Evolutionary conservation across 2,329 filamentous ascomycete species (phyloP), one percentile per base, ranked within the genome.

Genomic region (Aspergillus tanneri): DNA sequence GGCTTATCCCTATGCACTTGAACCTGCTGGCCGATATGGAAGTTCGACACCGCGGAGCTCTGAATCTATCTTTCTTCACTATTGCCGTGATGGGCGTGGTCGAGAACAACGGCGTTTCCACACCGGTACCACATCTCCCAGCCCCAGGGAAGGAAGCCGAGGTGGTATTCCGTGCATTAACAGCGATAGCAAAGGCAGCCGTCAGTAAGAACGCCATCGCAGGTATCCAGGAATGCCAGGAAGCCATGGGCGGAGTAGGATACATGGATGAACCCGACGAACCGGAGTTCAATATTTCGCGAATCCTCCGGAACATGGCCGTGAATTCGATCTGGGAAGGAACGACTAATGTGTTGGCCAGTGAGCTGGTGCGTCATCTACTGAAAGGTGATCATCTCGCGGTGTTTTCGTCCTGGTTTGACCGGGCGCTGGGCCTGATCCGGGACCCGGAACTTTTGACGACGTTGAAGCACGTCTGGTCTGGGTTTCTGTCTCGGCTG

Each of bases 301-400:
- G 84, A 5, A 71, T 88, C 1, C 82, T 83, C 57, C 78, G 87
- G 6, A 86, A 89, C 57, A 80, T 77, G 2, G 69, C 74, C 6
- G 75, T 77, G 1, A 69, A 73, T 40, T 66, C 67, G 2, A 85
- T 89, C 40, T 87, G 84, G 83, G 85, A 87, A 65, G 84, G 86
- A 1, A 89, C 86, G 0, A 87, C 85, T 0, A 85, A 88, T 58
- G 83, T 90, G 5, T 73, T 90, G 46, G 81, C 81, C 4, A 74
- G 74, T 30, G 77, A 80, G 53, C 65, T 77, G 4, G 66, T 78
- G 22, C 65, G 76, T 0, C 59, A 63, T 28, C 45, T 65, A 4
- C 27, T 62, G 2, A 62, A 59, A 14, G 38, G 50, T 2, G 60
- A 58, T n/a, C 60, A 64, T 43, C 45, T 61, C 22, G 46, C 43